Evolutionary conservation across 1,284 basidiomycete genomes (phyloP), one percentile per base, ranked within the genome.

Genomic region (Sporisorium reilianum): DNA sequence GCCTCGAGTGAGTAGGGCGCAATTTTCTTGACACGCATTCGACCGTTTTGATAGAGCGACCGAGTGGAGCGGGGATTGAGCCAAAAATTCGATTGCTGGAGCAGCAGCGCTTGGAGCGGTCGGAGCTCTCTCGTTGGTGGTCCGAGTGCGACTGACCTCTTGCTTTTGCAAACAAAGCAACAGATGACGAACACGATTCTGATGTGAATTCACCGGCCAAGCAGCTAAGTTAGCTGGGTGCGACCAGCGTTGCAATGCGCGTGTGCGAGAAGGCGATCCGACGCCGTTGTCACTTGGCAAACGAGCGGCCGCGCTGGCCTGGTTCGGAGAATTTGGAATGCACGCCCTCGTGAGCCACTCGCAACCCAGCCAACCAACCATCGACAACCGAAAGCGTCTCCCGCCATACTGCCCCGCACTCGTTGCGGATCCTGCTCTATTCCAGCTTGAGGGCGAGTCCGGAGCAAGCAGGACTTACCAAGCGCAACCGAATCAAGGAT

Each of bases 21-120:
- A 23, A 44, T n/a, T n/a, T n/a, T n/a, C n/a, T n/a, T 44, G 20
- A 14, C 23, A 18, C 42, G 42, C 42, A 26, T 25, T 45, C 42
- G 42, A 45, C n/a, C 28, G 28, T 49, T 28, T 56, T 56, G 45
- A 56, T 49, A 56, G 25, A 26, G 55, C 55, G 55, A 46, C 26
- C 28, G 20, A 49, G 5, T 2, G 12, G 32, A 34, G 32, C 32
- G 32, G 32, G 32, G 32, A 34, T 8, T 34, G 32, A 30, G 28
- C n/a, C n/a, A n/a, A n/a, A n/a, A n/a, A n/a, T n/a, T n/a, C n/a
- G 32, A 8, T 34, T 34, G 6, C 32, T 9, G 28, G 28, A 30
- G n/a, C n/a, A n/a, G n/a, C n/a, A n/a, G n/a, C n/a, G n/a, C n/a
- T 30, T 30, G 5, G 9, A 30, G 36, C 36, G 18, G 50, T 51